Evolutionary conservation across 2,329 filamentous ascomycete genomes (phyloP).

Genomic region (Ophiostoma sp.): DNA sequence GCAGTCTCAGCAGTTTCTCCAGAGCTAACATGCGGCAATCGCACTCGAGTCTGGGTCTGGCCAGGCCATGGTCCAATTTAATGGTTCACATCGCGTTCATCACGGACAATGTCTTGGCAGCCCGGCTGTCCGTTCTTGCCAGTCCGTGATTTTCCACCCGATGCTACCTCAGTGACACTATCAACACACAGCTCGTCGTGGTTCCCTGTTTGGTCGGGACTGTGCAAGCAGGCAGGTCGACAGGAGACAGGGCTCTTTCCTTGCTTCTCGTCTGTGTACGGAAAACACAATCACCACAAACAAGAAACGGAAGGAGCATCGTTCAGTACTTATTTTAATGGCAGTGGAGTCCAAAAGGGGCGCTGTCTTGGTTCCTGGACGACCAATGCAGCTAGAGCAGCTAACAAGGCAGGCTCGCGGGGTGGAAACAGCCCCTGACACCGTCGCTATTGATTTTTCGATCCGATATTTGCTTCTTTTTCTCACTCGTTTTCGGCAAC

Average conservation of each 20-base stretch:
- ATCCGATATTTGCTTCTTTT: neutral
- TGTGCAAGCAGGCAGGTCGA: neutral
- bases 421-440: slow-evolving; percentile 17
- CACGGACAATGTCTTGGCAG: slow-evolving; percentile 3
- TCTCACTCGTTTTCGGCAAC: neutral
- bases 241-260: slow-evolving; percentile 4
- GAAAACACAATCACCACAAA: neutral
- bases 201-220: neutral
- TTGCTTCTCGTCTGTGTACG: neutral
- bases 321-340: neutral
- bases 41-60: neutral
- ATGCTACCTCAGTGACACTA: neutral
- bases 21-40: neutral
- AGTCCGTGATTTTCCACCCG: neutral
- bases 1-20: slow-evolving; percentile 7
- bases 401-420: slow-evolving; percentile 10
- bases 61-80: neutral
- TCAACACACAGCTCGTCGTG: neutral
- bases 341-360: slow-evolving; percentile 2
- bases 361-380: slow-evolving; percentile 1
- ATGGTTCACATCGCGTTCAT: neutral
- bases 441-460: neutral
- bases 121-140: neutral
- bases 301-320: neutral
- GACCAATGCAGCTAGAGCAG: neutral